Conservation (phyloP, 192 early-diverging fungal genomes). For the Dispira parvispora region DNA sequence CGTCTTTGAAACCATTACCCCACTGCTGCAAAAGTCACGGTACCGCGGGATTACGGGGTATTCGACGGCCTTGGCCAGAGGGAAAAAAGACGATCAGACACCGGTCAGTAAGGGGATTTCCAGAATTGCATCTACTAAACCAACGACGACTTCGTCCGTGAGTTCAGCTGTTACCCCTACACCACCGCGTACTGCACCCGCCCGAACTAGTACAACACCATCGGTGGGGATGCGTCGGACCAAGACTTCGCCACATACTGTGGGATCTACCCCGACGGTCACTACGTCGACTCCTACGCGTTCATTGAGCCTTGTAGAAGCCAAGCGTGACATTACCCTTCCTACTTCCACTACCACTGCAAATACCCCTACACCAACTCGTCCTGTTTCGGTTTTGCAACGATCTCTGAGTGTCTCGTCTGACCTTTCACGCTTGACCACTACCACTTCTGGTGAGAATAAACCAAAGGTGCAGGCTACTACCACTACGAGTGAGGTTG, state of each 20-base stretch:
- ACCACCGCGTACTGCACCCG: neutral
- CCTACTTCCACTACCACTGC: no score
- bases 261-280: no score
- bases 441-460: no score
- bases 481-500: no score
- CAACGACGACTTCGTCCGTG: neutral
- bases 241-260: neutral
- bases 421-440: no score
- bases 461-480: no score
- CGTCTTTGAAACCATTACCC: constrained; percentile 1
- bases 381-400: no score
- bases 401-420: no score
- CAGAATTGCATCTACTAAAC: neutral
- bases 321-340: no score
- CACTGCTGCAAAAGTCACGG: neutral
- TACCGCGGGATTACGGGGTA: neutral
- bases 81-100: neutral
- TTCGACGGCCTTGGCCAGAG: neutral
- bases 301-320: no score
- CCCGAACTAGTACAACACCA: neutral
- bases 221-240: neutral
- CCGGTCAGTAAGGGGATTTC: neutral
- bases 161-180: neutral
- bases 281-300: no score
- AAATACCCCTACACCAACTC: no score